These are phyloP conservation scores for Penicillium psychrosexuale DNA, from an alignment of 2,329 filamentous ascomycete species.

Conservation along the genomic window DNA sequence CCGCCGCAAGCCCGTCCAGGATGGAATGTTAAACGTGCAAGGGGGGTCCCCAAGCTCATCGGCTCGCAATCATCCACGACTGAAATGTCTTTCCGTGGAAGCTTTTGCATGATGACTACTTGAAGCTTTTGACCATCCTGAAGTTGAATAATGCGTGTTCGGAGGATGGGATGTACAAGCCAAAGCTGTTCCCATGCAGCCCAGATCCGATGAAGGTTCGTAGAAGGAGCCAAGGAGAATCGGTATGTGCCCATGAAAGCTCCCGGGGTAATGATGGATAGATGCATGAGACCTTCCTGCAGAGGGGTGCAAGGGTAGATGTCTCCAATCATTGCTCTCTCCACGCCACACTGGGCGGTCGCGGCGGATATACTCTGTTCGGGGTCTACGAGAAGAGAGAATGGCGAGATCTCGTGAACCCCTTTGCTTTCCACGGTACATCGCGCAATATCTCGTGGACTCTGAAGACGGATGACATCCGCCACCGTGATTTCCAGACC, in stretches of 20 bases:
- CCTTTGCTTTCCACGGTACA: background rate
- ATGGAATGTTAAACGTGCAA: background rate
- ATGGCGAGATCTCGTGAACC: background rate
- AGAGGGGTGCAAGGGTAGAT: slow-evolving; percentile 39
- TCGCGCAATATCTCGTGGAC: background rate
- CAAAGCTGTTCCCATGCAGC: slow-evolving; percentile 5
- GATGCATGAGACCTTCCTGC: slow-evolving; percentile 37
- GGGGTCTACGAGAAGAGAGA: background rate
- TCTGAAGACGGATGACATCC: slow-evolving; percentile 6
- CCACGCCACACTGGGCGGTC: slow-evolving; percentile 1
- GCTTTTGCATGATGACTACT: background rate
- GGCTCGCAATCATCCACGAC: background rate
- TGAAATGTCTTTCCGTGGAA: background rate
- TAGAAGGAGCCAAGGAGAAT: background rate
- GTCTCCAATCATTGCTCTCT: slow-evolving; percentile 31
- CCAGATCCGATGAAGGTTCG: background rate
- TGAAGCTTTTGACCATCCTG: slow-evolving; percentile 5
- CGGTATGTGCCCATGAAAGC: slow-evolving; percentile 3
- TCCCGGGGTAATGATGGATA: slow-evolving; percentile 11
- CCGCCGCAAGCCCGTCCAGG: background rate
- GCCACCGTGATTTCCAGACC: slow-evolving; percentile 19
- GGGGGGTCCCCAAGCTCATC: slow-evolving; percentile 1
- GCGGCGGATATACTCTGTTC: background rate
- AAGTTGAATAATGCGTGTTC: slow-evolving; percentile 10
- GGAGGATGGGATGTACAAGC: slow-evolving; percentile 2